Conservation (phyloP, 768 basidiomycete genomes). For the Tubosaeta sp. region DNA sequence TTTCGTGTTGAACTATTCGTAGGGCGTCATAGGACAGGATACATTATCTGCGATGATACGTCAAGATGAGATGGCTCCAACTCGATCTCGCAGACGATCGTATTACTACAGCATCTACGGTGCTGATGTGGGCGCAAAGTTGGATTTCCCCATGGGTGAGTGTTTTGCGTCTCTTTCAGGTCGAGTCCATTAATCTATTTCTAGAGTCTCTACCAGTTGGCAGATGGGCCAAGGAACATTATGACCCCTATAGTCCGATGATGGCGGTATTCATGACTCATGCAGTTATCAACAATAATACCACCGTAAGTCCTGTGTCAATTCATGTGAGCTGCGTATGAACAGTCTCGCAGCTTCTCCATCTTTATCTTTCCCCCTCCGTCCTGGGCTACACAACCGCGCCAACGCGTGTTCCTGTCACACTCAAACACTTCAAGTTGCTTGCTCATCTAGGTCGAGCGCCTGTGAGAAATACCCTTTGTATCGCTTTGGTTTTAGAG, state of each 20-base stretch:
- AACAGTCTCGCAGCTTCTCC: conserved; percentile 40
- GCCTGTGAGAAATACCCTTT: conserved; percentile 42
- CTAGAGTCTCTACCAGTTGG: conserved; percentile 57
- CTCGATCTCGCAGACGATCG: conserved; percentile 53
- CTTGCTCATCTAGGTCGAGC: conserved; percentile 61
- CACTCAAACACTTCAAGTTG: conserved; percentile 73
- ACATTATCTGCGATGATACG: conserved; percentile 70
- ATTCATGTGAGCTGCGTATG: not conserved
- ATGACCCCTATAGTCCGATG: conserved; percentile 51
- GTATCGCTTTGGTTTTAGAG: not conserved
- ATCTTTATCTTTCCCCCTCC: conserved; percentile 38
- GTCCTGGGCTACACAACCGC: conserved; percentile 17
- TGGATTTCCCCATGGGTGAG: conserved; percentile 57
- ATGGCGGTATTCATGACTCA: conserved; percentile 71
- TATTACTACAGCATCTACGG: conserved; percentile 41
- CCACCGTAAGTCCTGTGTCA: conserved; percentile 21
- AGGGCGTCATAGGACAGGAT: conserved; percentile 74
- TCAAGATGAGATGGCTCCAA: conserved; percentile 62
- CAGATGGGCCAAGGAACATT: conserved; percentile 55
- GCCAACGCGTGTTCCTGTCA: conserved; percentile 54
- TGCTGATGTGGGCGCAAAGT: conserved; percentile 43
- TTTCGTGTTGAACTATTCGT: conserved; percentile 9
- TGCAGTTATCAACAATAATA: conserved; percentile 65
- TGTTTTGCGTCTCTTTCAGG: not conserved
- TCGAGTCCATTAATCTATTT: not conserved